Base-by-base conservation (phyloP, 2,329 filamentous ascomycete species). In the Scorias spongiosa region DNA sequence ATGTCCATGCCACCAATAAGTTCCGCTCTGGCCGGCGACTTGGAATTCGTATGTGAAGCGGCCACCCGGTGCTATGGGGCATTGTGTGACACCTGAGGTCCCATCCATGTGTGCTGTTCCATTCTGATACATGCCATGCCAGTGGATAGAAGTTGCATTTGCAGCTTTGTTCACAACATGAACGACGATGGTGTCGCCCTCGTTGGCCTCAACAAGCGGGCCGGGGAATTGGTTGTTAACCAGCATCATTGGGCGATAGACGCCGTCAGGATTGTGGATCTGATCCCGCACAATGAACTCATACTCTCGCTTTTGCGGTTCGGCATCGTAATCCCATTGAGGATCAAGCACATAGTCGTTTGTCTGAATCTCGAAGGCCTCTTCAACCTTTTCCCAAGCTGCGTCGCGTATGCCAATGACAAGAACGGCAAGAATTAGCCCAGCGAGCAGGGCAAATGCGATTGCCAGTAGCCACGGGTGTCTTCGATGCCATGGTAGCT, bases 121-220 rank as follows among this genome's bases (percentile, higher is more conserved):
- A 46, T 78, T 79, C 52, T 84, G 80, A 51, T 74, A 80, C 47
- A 84, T 70, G 14, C 80, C 80, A 50, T 84, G 80, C 62, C 78
- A 84, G 54, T 84, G 80, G 2, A 84, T 68, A 8, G 75, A 75
- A 1, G 70, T 70, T 32, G 63, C 54, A 50, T 82, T 79, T 14
- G 61, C 58, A 1, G 75, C 72, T 20, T 68, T 64, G 50, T 85
- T 85, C 48, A 71, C 60, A 26, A 86, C 68, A 15, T 80, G 72
- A 10, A 87, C 74, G 0, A 80, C 59, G 7, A 88, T 61, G 0
- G 72, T 77, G 49, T 89, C 83, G 12, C 78, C 78, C 51, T 82
- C 74, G 53, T 66, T 66, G 44, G 56, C 58, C 49, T 65, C 61
- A 29, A 66, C 56, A 44, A 64, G 34, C 1, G 63, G 63, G 0